Evolutionary conservation across 2,329 filamentous ascomycete genomes (phyloP).

Genomic region (Cryoendolithus antarcticus): DNA sequence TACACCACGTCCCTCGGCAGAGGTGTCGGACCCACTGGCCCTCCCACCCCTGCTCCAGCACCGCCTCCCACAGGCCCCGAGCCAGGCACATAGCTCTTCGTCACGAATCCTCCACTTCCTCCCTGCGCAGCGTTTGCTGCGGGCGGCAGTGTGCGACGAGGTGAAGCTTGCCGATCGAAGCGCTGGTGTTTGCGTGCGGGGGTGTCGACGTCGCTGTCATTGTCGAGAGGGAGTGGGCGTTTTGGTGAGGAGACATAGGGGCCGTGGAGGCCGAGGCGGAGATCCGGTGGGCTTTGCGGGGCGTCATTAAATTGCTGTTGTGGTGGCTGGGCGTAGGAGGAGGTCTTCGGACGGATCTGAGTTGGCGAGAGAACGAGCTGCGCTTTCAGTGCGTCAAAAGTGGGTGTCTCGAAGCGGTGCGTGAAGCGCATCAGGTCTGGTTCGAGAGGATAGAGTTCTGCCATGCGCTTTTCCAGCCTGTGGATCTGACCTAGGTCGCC

Average conservation of each 20-base stretch:
- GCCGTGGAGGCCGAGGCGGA: constrained; percentile 21
- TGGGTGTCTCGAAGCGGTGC: constrained; percentile 54
- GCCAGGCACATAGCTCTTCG: constrained; percentile 20
- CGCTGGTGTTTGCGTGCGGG: constrained; percentile 77
- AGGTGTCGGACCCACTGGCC: constrained; percentile 40
- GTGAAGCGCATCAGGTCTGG: constrained; percentile 63
- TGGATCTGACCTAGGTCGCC: constrained; percentile 84
- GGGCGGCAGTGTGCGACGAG: constrained; percentile 83
- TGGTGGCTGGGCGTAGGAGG: not conserved
- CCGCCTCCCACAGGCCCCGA: not conserved
- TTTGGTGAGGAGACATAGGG: constrained; percentile 33
- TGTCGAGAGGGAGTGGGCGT: constrained; percentile 28
- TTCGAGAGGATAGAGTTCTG: constrained; percentile 83
- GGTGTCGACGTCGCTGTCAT: constrained; percentile 55
- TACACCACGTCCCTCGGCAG: constrained; percentile 57
- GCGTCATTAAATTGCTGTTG: constrained; percentile 13
- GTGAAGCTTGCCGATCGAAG: constrained; percentile 40
- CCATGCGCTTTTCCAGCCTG: constrained; percentile 86
- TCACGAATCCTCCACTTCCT: constrained; percentile 19
- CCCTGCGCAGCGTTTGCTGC: constrained; percentile 56
- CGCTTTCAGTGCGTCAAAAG: constrained; percentile 72
- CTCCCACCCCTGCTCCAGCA: constrained; percentile 1
- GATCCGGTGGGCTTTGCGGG: constrained; percentile 8
- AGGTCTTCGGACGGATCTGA: constrained; percentile 49
- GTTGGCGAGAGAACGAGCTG: constrained; percentile 73